Evolutionary conservation across 495 filamentous ascomycete genomes (phyloP), one percentile per base, ranked within the genome.

Genomic region (Neurospora tetrasperma): DNA sequence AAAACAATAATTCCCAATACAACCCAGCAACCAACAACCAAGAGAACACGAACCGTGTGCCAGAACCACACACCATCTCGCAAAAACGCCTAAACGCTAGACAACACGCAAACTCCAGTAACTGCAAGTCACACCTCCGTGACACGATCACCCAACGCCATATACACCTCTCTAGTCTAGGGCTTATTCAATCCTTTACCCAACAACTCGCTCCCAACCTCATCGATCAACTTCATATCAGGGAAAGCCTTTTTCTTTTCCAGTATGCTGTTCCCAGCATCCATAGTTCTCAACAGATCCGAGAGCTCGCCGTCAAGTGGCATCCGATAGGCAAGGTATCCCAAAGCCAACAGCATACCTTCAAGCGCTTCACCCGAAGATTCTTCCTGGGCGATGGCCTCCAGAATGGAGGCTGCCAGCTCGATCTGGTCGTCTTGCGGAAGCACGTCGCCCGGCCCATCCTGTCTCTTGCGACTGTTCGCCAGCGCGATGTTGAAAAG

Each of bases 401-500:
- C 94, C 4, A 97, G 79, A 42, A 94, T 76, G 16, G 90, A 89
- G 0, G 93, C 93, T 2, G 89, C 86, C 4, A 98, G 84, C 78
- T 96, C 94, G 31, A 97, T 87, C 77, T 94, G 91, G 71, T 90
- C 87, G 10, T 83, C 87, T 71, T 93, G 90, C 0, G 87, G 78
- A 4, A 98, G 79, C 1, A 84, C 82, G 41, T 94, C 91, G 3
- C 84, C 80, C 5, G 86, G 79, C 9, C 86, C 84, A 20, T 87
- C 84, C 20, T 85, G 84, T 35, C 93, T 88, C 44, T 86, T 82
- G 69, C 87, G 86, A 77, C 90, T 89, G 76, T 94, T 93, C 10
- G 89, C 85, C 10, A 87, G 80, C 0, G 93, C 88, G 4, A 98
- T 79, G 73, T 98, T 97, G 81, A 94, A 94, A 1, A 92, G 87